Evolutionary conservation across 768 basidiomycete genomes (phyloP).

Genomic region (Boletellus ananiceps): DNA sequence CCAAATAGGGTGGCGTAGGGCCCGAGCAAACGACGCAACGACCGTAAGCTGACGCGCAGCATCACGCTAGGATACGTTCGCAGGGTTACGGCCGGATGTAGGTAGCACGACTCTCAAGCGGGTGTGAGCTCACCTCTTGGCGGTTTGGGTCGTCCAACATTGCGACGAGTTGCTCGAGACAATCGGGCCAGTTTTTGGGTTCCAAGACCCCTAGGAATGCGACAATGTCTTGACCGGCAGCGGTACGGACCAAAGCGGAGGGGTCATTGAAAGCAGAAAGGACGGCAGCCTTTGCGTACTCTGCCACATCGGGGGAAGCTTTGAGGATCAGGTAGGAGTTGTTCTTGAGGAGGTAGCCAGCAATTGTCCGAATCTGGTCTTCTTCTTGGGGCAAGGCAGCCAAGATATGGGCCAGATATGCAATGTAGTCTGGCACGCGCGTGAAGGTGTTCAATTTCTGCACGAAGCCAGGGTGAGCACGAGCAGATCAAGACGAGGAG

Average conservation of each 20-base stretch:
- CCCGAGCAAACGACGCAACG: slow-evolving; percentile 8
- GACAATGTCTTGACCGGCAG: slow-evolving; percentile 90
- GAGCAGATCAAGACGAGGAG: slow-evolving; percentile 14
- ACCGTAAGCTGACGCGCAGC: neutral
- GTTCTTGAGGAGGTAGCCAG: slow-evolving; percentile 96
- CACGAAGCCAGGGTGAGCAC: slow-evolving; percentile 17
- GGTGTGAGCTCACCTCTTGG: slow-evolving; percentile 73
- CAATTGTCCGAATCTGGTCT: slow-evolving; percentile 91
- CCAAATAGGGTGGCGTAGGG: neutral
- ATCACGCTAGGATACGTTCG: neutral
- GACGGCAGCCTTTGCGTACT: slow-evolving; percentile 71
- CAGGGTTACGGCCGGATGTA: neutral
- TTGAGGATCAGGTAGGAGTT: slow-evolving; percentile 76
- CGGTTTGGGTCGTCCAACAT: slow-evolving; percentile 74
- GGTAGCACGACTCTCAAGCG: neutral
- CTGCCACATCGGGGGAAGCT: slow-evolving; percentile 58
- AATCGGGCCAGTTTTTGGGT: slow-evolving; percentile 94
- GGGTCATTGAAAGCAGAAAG: slow-evolving; percentile 78
- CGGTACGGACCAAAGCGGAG: slow-evolving; percentile 87
- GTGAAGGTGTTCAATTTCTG: slow-evolving; percentile 88
- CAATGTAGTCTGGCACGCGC: slow-evolving; percentile 88
- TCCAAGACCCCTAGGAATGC: slow-evolving; percentile 84
- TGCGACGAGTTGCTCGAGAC: slow-evolving; percentile 77
- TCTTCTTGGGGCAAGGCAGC: slow-evolving; percentile 76
- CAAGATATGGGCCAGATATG: slow-evolving; percentile 93